Percentiles rank a stretch among this genome's conserved stretches.
These are phyloP conservation scores for Lablab purpureus DNA, from an alignment of 306 rosid genomes.

Conservation along the genomic window DNA sequence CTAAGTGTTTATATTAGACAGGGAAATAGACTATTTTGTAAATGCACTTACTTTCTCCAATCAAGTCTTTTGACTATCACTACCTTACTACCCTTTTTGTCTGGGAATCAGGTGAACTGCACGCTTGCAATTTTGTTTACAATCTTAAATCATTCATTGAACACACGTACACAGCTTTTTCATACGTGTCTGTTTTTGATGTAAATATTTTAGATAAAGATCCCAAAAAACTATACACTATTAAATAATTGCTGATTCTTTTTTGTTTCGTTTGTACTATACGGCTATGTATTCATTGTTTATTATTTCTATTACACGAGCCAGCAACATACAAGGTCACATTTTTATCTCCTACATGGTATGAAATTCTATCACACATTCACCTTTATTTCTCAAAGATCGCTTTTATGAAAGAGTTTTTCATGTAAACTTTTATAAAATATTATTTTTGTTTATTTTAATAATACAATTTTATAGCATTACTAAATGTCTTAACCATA, in stretches of 20 bases:
- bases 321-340: too few relatives aligned
- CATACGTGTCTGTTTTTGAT: not conserved
- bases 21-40: conserved; percentile 45
- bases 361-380: too few relatives aligned
- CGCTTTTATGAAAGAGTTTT: too few relatives aligned
- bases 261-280: not conserved
- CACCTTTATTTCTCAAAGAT: too few relatives aligned
- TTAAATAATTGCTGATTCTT: not conserved
- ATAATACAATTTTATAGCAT: too few relatives aligned
- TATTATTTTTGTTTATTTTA: too few relatives aligned
- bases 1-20: conserved; percentile 46
- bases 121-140: conserved; percentile 1
- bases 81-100: not conserved
- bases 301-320: too few relatives aligned
- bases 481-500: too few relatives aligned
- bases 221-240: not conserved
- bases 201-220: not conserved
- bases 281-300: too few relatives aligned
- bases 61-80: not conserved
- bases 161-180: not conserved
- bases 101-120: conserved; percentile 1
- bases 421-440: too few relatives aligned
- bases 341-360: too few relatives aligned
- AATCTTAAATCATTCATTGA: not conserved
- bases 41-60: conserved; percentile 44